Evolutionary conservation across 345 rosid species (phyloP), one percentile per base, ranked within the genome.

Genomic region (Lagerstroemia speciosa): DNA sequence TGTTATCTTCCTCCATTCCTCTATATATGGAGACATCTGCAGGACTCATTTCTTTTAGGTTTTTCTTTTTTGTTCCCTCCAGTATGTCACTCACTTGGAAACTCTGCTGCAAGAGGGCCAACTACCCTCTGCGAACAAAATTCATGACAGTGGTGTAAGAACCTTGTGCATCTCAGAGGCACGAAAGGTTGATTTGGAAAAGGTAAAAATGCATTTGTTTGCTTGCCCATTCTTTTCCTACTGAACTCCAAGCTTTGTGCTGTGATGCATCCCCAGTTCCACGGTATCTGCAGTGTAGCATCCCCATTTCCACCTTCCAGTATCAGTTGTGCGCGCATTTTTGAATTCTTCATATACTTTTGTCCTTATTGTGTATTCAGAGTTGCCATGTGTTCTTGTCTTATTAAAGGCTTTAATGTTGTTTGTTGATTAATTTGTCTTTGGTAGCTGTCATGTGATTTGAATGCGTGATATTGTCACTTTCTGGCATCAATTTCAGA

Each of bases 121-220:
- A 75, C 81, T 89, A 30, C 75, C 85, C 45, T 78, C 97, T 32
- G 74, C 85, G 34, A 68, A 63, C 40, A 84, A 89, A 69, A 82
- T 87, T 80, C 99, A 93, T 65, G 97, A 89, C 76, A 81, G 78
- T 65, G 84, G 89, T 27, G 89, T 91, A 68, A 76, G 90, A 71
- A 89, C 99, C 40, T 60, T 94, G 64, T 88, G 95, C 81, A 86
- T 91, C 77, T 75, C 73, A 17, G 95, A 86, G 75, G 70, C 78
- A 0, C 83, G 52, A 69, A 78, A 78, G 64, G 84, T 89, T 72
- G 78, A 89, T 78, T 89, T 89, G 24, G 84, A 84, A 16, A 91
- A 87, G 99, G 97, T 94, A 82, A 73, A 58, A 30, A 27, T 14
- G 19, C 63, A 8, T 29, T 27, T 11, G 63, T 30, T 27, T 3